Base-by-base conservation (phyloP, 805 yeast species). In the Barnettozyma siamensis region DNA sequence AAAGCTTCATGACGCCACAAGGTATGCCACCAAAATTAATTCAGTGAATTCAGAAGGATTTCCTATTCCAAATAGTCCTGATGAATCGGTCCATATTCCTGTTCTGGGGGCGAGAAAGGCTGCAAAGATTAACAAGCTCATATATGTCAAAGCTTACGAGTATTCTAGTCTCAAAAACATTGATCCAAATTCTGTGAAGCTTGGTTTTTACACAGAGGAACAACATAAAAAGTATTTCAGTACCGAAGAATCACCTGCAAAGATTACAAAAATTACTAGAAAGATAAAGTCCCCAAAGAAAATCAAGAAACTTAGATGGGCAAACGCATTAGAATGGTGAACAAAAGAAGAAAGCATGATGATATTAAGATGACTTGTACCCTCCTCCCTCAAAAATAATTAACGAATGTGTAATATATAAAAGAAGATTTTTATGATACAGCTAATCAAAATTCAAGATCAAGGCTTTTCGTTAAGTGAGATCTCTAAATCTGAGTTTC, bases 1-100 rank as follows among this genome's bases (percentile, higher is more conserved):
- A 0, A 65, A 64, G 42, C 52, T 77, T 13, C 72, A 70, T 47
- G 86, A 80, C 51, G 85, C 86, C 9, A 80, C 86, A 3, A 73
- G 70, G 48, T 80, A 75, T 58, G 88, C 84, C 2, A 80, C 87
- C 1, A 85, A 80, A 55, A 65, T 80, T 42, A 80, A 80, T 54
- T 70, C 85, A 0, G 67, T 73, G 29, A 79, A 78, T 50, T 69
- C 82, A 43, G 75, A 72, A 45, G 84, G 82, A 8, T 73, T 80
- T 36, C 79, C 80, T 11, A 57, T 80, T 15, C 88, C 86, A 0
- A 78, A 72, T 42, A 70, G 68, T 41, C 63, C 65, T 2, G 71
- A 74, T 42, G 84, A 79, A 52, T 63, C 75, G 16, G 83, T 79
- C 5, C 77, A 77, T 29, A 77, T 79, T 15, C 84, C 84, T 2